phyloP scores from a whole-genome alignment of 1,139 yeast species.

The Debaryomyces sp. region DNA sequence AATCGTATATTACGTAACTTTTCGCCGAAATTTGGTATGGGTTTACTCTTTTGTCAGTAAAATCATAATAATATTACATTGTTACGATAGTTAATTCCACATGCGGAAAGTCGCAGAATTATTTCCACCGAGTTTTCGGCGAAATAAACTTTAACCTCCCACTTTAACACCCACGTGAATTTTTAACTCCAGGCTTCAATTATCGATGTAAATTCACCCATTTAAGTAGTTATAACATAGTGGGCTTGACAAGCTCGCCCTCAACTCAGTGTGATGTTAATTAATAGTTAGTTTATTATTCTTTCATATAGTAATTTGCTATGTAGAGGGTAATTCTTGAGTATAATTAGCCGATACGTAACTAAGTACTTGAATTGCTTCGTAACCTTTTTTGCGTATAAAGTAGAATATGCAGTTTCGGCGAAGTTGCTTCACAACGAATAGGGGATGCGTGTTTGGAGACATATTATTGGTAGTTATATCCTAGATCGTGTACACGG shows the following conservation, averaged over 20 bases:
- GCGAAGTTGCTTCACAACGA: not conserved
- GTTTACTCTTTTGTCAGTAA: not conserved
- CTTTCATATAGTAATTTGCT: not conserved
- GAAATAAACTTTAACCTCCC: conserved; percentile 15
- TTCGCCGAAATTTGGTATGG: conserved; percentile 6
- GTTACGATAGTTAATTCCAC: conserved; percentile 3
- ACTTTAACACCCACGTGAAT: conserved; percentile 4
- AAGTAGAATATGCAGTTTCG: not conserved
- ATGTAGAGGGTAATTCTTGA: not conserved
- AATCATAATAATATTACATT: conserved; percentile 3
- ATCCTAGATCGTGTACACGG: not conserved
- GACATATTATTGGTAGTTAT: not conserved
- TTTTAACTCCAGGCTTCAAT: not conserved
- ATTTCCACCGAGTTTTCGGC: conserved; percentile 35
- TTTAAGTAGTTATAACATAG: not conserved
- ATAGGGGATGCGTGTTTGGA: not conserved
- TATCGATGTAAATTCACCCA: not conserved
- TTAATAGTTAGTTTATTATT: not conserved
- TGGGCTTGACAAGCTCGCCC: not conserved
- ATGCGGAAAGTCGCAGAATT: conserved; percentile 3
- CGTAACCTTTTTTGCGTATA: not conserved
- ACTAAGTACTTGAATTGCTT: not conserved
- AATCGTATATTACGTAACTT: conserved; percentile 2
- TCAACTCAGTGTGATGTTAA: not conserved
- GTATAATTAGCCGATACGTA: not conserved